phyloP scores from a whole-genome alignment of 1,139 yeast species.

The Arxiozyma slooffiae region DNA sequence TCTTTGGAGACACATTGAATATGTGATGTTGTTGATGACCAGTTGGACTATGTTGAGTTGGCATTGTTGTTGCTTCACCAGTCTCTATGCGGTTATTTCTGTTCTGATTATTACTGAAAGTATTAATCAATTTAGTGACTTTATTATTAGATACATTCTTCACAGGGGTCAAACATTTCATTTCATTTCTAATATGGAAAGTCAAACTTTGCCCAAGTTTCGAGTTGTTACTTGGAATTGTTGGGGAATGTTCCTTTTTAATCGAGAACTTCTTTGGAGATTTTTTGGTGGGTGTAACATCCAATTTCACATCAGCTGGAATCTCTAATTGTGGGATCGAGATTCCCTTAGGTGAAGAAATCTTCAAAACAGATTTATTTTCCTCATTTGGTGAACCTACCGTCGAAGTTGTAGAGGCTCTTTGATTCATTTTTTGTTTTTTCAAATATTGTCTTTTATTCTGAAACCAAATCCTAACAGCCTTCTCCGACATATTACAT shows the following conservation, averaged over 20 bases:
- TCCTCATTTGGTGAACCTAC: not conserved
- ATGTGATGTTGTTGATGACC: slow-evolving; percentile 4
- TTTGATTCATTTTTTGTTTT: slow-evolving; percentile 22
- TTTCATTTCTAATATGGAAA: slow-evolving; percentile 27
- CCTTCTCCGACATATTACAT: slow-evolving; percentile 91
- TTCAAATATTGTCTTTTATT: slow-evolving; percentile 82
- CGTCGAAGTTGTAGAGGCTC: slow-evolving; percentile 2
- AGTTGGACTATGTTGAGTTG: not conserved
- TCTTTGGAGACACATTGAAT: slow-evolving; percentile 4
- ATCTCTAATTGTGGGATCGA: slow-evolving; percentile 20
- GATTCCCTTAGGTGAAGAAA: slow-evolving; percentile 17
- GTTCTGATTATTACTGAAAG: slow-evolving; percentile 5
- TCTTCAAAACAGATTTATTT: not conserved
- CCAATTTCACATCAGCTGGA: slow-evolving; percentile 4
- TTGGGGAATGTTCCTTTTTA: slow-evolving; percentile 7
- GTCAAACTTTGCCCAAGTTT: slow-evolving; percentile 28
- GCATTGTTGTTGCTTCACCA: not conserved
- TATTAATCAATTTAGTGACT: slow-evolving; percentile 27
- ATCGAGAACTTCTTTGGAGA: slow-evolving; percentile 1
- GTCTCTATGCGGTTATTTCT: not conserved
- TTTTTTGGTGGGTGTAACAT: slow-evolving; percentile 8
- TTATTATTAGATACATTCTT: slow-evolving; percentile 28
- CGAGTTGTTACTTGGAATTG: slow-evolving; percentile 5
- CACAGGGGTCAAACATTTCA: slow-evolving; percentile 24
- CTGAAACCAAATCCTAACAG: slow-evolving; percentile 97